phyloP scores from a whole-genome alignment of 2,329 filamentous ascomycete genomes.

The Pseudogymnoascus sp. region DNA sequence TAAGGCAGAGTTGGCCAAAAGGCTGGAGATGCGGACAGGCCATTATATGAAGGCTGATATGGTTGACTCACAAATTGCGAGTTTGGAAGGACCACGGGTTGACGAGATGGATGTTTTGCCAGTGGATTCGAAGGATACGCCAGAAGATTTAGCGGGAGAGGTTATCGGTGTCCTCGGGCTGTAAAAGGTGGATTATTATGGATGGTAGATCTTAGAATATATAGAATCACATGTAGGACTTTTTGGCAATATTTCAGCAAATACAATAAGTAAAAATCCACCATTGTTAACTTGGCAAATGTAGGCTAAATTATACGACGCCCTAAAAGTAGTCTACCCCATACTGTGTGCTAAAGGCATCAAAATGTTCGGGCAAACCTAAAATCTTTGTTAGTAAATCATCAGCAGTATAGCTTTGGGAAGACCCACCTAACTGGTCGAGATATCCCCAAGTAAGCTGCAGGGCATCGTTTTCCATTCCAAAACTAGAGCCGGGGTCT shows the following conservation, averaged over 20 bases:
- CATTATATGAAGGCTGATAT: conserved; percentile 35
- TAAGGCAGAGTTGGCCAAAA: conserved; percentile 25
- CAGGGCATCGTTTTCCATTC: not conserved
- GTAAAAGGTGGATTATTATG: not conserved
- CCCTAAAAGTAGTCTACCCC: not conserved
- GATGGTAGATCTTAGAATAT: not conserved
- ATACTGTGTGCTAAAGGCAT: not conserved
- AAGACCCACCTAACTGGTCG: not conserved
- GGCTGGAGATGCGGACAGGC: conserved; percentile 24
- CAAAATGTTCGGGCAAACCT: not conserved
- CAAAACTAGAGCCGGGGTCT: not conserved
- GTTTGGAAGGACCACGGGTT: conserved; percentile 25
- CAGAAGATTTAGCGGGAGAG: conserved; percentile 12
- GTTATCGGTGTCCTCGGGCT: not conserved
- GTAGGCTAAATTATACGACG: not conserved
- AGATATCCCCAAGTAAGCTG: not conserved
- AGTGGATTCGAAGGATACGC: conserved; percentile 12
- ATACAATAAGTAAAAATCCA: not conserved
- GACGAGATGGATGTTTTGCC: conserved; percentile 33
- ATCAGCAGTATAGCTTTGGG: not conserved
- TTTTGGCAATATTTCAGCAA: not conserved
- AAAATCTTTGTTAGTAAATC: not conserved
- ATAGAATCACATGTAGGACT: not conserved
- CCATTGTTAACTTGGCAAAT: not conserved
- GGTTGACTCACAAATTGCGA: conserved; percentile 30